Evolutionary conservation across 1,284 basidiomycete genomes (phyloP).

Genomic region (Heterobasidion parviporum): DNA sequence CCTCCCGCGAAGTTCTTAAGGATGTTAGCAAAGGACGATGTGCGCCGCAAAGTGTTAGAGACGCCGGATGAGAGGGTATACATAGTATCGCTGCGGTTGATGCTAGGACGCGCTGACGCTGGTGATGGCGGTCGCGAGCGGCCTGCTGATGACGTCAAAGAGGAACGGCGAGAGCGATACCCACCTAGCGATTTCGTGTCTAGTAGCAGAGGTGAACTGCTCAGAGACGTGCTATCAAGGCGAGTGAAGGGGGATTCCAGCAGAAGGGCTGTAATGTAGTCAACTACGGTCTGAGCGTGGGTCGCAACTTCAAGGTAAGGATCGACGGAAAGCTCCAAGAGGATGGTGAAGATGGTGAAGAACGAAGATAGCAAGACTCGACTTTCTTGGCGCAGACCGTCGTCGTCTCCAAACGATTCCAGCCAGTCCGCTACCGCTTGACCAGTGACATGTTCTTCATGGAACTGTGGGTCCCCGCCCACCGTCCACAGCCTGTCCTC

Average conservation of each 20-base stretch:
- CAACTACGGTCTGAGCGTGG: conserved; percentile 85
- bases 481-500: conserved; percentile 59
- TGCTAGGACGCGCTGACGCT: conserved; percentile 30
- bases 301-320: conserved; percentile 90
- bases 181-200: not conserved
- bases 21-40: conserved; percentile 78
- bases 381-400: conserved; percentile 64
- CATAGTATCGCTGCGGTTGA: conserved; percentile 55
- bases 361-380: conserved; percentile 82
- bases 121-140: conserved; percentile 29
- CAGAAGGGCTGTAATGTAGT: conserved; percentile 87
- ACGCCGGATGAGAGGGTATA: conserved; percentile 51
- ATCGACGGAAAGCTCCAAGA: conserved; percentile 90
- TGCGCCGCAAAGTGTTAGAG: conserved; percentile 65
- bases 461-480: conserved; percentile 21
- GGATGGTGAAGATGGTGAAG: conserved; percentile 86
- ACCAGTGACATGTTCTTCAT: conserved; percentile 60
- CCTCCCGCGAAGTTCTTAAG: conserved; percentile 71
- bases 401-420: conserved; percentile 58
- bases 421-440: conserved; percentile 77
- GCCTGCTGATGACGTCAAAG: conserved; percentile 39
- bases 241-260: conserved; percentile 81
- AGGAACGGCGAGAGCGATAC: conserved; percentile 43
- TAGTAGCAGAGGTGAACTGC: conserved; percentile 35
- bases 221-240: conserved; percentile 59